Base-by-base conservation (phyloP, 768 basidiomycete species). In the Boletus reticuloceps region DNA sequence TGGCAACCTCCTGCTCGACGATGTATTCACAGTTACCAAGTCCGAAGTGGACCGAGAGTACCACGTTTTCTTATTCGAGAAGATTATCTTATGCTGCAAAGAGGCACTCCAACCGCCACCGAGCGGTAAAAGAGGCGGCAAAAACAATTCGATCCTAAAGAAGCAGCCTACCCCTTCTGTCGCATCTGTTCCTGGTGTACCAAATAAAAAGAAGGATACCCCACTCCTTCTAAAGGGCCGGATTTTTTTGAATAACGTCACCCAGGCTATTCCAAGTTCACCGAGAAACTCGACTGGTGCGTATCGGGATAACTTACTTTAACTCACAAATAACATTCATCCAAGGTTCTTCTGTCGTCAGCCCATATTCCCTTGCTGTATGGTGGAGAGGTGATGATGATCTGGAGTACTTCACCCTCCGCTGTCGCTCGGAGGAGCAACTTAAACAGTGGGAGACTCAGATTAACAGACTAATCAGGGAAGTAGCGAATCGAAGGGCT, bases 11-110 rank as follows among this genome's bases (percentile, higher is more conserved):
- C 80, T 96, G 34, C 82, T 98, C 31, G 95, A 98, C 69, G 97
- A 98, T 69, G 82, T 94, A 53, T 98, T 98, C 72, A 85, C 88
- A 54, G 97, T 98, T 54, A 96, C 90, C 64, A 99, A 98, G 74
- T 90, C 88, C 47, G 94, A 95, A 55, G 90, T 94, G 64, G 94
- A 98, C 70, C 84, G 97, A 63, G 97, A 99, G 72, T 98, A 98
- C 65, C 94, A 96, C 63, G 95, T 99, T 54, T 99, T 98, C 80
- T 79, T 99, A 36, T 99, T 99, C 62, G 95, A 98, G 76, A 94
- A 94, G 76, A 99, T 99, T 72, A 94, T 99, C 61, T 82, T 98
- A 20, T 99, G 97, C 74, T 98, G 97, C 79, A 98, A 98, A 71
- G 97, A 98, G 70, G 88, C 89, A 7, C 67, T 79, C 16, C 78